phyloP scores from a whole-genome alignment of 2,329 filamentous ascomycete species.

The Cladosporium sp. region DNA sequence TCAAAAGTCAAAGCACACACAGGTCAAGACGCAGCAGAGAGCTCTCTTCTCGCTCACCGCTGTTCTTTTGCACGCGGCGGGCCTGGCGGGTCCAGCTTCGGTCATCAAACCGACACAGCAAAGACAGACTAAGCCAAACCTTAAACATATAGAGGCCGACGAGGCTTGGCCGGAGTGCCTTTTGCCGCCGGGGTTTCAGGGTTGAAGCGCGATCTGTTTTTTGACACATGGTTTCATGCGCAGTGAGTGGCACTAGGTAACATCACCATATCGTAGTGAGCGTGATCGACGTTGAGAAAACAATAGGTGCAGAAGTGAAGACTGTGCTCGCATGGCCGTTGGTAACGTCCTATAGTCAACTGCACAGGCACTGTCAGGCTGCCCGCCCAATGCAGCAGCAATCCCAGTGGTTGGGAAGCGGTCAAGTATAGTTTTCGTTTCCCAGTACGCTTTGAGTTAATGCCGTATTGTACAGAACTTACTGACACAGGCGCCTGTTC shows the following conservation, averaged over 20 bases:
- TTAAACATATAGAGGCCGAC: constrained; percentile 16
- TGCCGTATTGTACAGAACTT: not conserved
- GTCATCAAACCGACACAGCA: constrained; percentile 19
- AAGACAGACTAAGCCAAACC: constrained; percentile 9
- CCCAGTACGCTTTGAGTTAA: not conserved
- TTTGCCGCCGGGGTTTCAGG: constrained; percentile 18
- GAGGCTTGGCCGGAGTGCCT: constrained; percentile 4
- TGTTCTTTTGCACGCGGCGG: constrained; percentile 5
- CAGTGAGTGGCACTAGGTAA: not conserved
- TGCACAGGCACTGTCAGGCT: not conserved
- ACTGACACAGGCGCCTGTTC: not conserved
- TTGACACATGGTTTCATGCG: not conserved
- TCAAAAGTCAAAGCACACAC: constrained; percentile 12
- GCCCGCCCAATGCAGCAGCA: not conserved
- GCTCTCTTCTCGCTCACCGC: constrained; percentile 7
- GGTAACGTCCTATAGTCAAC: not conserved
- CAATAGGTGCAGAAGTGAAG: not conserved
- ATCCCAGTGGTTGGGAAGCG: constrained; percentile 1
- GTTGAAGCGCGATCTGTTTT: not conserved
- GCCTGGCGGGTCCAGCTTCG: constrained; percentile 8
- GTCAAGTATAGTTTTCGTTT: not conserved
- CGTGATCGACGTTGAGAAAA: not conserved
- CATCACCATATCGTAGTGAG: not conserved
- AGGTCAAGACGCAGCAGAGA: not conserved
- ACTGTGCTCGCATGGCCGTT: not conserved